Evolutionary conservation across 2,329 filamentous ascomycete species (phyloP).

Genomic region (Chaetomiaceae sp.): DNA sequence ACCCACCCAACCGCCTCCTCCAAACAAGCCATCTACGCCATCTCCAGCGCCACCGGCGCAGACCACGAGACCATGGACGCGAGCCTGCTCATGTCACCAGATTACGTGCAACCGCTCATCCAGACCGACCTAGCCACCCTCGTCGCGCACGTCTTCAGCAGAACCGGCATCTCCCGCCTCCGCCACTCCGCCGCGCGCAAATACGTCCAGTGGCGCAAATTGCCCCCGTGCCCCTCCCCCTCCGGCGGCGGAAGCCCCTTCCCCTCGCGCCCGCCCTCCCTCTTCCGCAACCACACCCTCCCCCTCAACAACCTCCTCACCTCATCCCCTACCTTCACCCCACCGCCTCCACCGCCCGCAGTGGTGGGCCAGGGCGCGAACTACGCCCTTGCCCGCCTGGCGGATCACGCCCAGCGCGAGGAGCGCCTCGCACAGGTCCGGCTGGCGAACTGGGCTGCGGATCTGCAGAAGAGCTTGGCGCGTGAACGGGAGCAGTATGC

Average conservation of each 20-base stretch:
- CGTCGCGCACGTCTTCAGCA: slow-evolving; percentile 69
- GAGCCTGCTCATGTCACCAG: slow-evolving; percentile 84
- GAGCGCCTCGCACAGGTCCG: slow-evolving; percentile 45
- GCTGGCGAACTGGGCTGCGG: slow-evolving; percentile 74
- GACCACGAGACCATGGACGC: slow-evolving; percentile 87
- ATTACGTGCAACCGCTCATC: slow-evolving; percentile 76
- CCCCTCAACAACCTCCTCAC: neutral
- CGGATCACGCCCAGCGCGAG: slow-evolving; percentile 35
- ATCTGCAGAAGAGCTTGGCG: slow-evolving; percentile 68
- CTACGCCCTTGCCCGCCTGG: slow-evolving; percentile 55
- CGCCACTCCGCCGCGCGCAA: slow-evolving; percentile 79
- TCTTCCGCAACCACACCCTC: neutral
- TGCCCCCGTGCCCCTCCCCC: slow-evolving; percentile 6
- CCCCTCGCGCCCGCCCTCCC: slow-evolving; percentile 11
- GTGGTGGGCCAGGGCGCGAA: slow-evolving; percentile 18
- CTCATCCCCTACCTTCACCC: neutral
- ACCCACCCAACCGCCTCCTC: slow-evolving; percentile 27
- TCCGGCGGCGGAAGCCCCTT: slow-evolving; percentile 1
- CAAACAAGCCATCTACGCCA: slow-evolving; percentile 54
- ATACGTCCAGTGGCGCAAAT: slow-evolving; percentile 62
- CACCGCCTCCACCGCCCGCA: slow-evolving; percentile 1
- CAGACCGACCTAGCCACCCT: slow-evolving; percentile 66
- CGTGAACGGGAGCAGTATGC: slow-evolving; percentile 68
- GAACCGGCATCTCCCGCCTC: slow-evolving; percentile 71
- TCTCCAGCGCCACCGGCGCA: slow-evolving; percentile 66